phyloP scores from a whole-genome alignment of 805 yeast genomes.

The Barnettozyma botsteinii region DNA sequence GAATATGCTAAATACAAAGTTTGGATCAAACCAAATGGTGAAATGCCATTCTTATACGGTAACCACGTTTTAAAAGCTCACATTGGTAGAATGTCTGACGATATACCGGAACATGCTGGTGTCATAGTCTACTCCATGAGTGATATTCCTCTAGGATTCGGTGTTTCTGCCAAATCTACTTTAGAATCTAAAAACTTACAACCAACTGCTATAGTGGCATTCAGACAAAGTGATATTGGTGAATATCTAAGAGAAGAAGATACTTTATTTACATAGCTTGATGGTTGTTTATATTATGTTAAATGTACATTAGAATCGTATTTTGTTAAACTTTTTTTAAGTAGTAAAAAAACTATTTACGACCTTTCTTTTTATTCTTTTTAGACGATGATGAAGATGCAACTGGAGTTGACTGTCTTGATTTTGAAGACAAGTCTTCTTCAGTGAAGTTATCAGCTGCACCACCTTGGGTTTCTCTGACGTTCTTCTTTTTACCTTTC shows the following conservation, averaged over 20 bases:
- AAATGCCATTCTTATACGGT: conserved; percentile 96
- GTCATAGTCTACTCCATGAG: conserved; percentile 86
- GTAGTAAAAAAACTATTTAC: conserved; percentile 18
- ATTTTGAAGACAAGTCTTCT: conserved; percentile 23
- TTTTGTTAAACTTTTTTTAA: not conserved
- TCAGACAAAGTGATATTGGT: conserved; percentile 96
- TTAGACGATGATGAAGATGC: conserved; percentile 4
- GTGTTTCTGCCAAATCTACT: conserved; percentile 89
- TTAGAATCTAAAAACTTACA: conserved; percentile 80
- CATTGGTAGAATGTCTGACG: conserved; percentile 93
- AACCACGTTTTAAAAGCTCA: conserved; percentile 96
- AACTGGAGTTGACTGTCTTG: conserved; percentile 4
- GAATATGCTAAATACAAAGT: conserved; percentile 88
- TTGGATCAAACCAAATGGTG: conserved; percentile 97
- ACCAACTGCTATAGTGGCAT: conserved; percentile 93
- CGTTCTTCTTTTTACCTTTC: conserved; percentile 40
- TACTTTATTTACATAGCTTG: conserved; percentile 68
- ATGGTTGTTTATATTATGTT: not conserved
- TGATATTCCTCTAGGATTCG: conserved; percentile 92
- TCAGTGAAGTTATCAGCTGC: conserved; percentile 42
- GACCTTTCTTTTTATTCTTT: conserved; percentile 24
- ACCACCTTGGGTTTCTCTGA: conserved; percentile 58
- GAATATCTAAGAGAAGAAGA: conserved; percentile 98
- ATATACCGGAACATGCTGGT: conserved; percentile 97
- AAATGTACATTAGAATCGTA: conserved; percentile 7